These are phyloP conservation scores for Epichloe brachyelytri DNA, from an alignment of 2,329 filamentous ascomycete species.

Conservation along the genomic window DNA sequence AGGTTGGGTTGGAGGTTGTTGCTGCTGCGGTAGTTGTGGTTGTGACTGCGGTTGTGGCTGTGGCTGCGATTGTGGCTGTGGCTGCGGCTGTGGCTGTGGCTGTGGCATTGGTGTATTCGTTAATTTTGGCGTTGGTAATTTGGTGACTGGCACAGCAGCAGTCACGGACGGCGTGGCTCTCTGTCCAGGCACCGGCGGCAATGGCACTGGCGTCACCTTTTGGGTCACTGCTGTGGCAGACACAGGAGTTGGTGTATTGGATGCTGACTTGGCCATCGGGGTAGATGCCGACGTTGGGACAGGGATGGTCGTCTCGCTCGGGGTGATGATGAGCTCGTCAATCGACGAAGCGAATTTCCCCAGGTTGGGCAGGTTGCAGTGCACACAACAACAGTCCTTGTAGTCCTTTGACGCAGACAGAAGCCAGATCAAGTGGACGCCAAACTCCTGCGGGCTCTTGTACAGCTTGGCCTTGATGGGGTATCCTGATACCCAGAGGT, in stretches of 20 bases:
- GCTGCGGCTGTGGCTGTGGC: background rate
- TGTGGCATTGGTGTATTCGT: conserved; percentile 6
- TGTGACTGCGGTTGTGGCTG: conserved; percentile 8
- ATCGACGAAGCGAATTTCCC: conserved; percentile 10
- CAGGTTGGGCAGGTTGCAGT: conserved; percentile 27
- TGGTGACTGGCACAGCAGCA: background rate
- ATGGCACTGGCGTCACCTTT: conserved; percentile 25
- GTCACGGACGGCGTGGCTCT: conserved; percentile 19
- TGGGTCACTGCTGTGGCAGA: conserved; percentile 3
- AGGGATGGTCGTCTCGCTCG: conserved; percentile 8
- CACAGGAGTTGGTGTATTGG: conserved; percentile 2
- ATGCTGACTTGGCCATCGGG: conserved; percentile 3
- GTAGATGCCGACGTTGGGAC: conserved; percentile 1
- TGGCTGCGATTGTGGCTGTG: conserved; percentile 7
- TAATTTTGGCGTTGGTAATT: conserved; percentile 3
- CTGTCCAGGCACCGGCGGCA: conserved; percentile 23
- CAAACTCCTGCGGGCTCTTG: conserved; percentile 41
- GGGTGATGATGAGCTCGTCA: conserved; percentile 14
- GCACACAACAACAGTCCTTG: conserved; percentile 36
- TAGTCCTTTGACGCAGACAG: conserved; percentile 33
- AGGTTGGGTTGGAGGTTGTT: conserved; percentile 8
- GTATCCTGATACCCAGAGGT: conserved; percentile 37
- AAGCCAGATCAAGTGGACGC: conserved; percentile 39
- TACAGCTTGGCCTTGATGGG: conserved; percentile 35
- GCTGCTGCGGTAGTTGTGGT: background rate